Percentiles rank a stretch among this genome's conserved stretches.
Conservation (phyloP, 176 grass and related monocot species). For the Oryza glaberrima region DNA sequence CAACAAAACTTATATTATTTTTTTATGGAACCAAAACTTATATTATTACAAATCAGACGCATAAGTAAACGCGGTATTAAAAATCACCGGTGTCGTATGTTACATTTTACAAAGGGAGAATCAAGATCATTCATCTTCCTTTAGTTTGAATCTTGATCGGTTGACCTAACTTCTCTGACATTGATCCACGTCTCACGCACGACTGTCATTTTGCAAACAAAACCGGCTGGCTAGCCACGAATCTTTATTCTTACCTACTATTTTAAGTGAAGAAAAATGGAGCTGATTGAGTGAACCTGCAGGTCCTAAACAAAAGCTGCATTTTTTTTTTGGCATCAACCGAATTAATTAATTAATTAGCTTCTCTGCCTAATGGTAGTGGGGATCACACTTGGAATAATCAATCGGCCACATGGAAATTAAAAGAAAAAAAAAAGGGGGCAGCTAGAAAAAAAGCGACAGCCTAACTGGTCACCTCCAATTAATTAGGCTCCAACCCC, state of each 20-base stretch:
- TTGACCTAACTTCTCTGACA: slow-evolving; percentile 22
- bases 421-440: background rate
- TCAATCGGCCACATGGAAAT: slow-evolving; percentile 31
- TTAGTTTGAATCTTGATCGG: background rate
- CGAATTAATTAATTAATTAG: background rate
- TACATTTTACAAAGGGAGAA: too few species aligned
- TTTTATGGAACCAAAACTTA: too few species aligned
- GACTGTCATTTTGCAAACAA: background rate
- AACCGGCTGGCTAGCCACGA: background rate
- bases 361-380: background rate
- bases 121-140: background rate
- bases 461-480: slow-evolving; percentile 11
- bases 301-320: slow-evolving; percentile 18
- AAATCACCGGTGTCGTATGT: too few species aligned
- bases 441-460: slow-evolving; percentile 10
- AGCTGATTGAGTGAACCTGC: background rate
- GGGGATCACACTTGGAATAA: slow-evolving; percentile 3
- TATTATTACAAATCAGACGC: too few species aligned
- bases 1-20: too few species aligned
- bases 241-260: background rate
- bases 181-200: background rate
- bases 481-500: background rate
- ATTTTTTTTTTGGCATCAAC: background rate
- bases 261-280: background rate
- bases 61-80: too few species aligned